phyloP scores from a whole-genome alignment of 1,139 yeast genomes.

The Scheffersomyces stambukii region DNA sequence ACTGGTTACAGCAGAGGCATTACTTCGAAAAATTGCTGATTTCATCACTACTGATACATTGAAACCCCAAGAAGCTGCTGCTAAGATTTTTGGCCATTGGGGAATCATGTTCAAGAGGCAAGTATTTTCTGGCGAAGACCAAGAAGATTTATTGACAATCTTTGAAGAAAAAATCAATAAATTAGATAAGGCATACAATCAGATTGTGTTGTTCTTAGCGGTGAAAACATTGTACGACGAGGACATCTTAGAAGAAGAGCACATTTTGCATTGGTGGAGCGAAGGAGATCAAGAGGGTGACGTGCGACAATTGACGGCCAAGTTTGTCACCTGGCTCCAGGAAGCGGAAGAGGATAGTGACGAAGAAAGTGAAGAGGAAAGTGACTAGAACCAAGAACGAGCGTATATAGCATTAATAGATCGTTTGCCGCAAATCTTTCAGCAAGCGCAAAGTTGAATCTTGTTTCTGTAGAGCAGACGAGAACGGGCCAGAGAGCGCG shows the following conservation, averaged over 20 bases:
- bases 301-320: conserved; percentile 56
- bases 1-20: conserved; percentile 70
- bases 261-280: conserved; percentile 80
- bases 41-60: conserved; percentile 74
- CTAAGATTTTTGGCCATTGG: conserved; percentile 76
- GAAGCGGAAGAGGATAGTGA: conserved; percentile 79
- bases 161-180: conserved; percentile 47
- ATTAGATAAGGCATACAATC: conserved; percentile 30
- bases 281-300: conserved; percentile 36
- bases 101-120: conserved; percentile 74
- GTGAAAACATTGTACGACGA: conserved; percentile 69
- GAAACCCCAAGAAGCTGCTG: conserved; percentile 69
- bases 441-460: too few species aligned
- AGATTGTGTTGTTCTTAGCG: conserved; percentile 58
- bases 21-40: conserved; percentile 63
- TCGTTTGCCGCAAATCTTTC: too few species aligned
- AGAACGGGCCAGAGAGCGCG: too few species aligned
- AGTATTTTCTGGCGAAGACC: conserved; percentile 76
- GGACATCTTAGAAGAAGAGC: conserved; percentile 80
- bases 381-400: too few species aligned
- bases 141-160: conserved; percentile 63
- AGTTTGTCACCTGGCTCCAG: conserved; percentile 83
- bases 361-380: conserved; percentile 54
- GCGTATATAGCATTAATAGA: too few species aligned
- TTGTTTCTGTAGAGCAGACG: too few species aligned